A percentile compares a stretch with the other conserved stretches of the same genome.
Conservation (phyloP, 1,139 yeast genomes). For the Magnusiomyces starmeri region DNA sequence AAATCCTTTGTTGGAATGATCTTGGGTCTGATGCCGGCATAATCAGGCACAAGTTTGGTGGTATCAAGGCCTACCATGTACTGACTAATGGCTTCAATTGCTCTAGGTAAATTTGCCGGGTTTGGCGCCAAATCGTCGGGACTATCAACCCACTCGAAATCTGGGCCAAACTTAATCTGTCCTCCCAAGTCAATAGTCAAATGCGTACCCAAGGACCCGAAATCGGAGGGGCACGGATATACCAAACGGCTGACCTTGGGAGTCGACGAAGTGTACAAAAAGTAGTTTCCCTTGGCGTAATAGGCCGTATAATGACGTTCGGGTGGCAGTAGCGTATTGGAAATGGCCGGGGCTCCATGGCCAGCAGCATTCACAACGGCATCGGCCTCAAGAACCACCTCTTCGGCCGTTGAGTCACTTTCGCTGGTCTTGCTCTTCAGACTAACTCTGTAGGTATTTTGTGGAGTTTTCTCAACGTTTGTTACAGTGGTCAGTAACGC, state of each 20-base stretch:
- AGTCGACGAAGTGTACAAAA: slow-evolving; percentile 42
- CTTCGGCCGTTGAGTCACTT: slow-evolving; percentile 27
- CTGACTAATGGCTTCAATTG: slow-evolving; percentile 49
- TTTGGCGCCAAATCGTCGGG: slow-evolving; percentile 34
- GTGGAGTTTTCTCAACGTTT: slow-evolving; percentile 33
- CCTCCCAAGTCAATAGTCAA: slow-evolving; percentile 79
- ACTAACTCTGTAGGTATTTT: slow-evolving; percentile 10
- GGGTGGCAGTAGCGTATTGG: slow-evolving; percentile 63
- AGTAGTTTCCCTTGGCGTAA: slow-evolving; percentile 84
- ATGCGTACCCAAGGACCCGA: slow-evolving; percentile 79
- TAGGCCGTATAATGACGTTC: slow-evolving; percentile 50
- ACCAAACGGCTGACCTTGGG: slow-evolving; percentile 42
- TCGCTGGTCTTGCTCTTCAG: slow-evolving; percentile 21
- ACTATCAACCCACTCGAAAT: slow-evolving; percentile 66
- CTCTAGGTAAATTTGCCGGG: slow-evolving; percentile 44
- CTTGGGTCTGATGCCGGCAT: slow-evolving; percentile 82
- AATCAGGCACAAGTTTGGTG: slow-evolving; percentile 54
- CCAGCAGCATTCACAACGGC: slow-evolving; percentile 75
- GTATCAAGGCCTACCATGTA: slow-evolving; percentile 56
- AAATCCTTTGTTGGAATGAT: slow-evolving; percentile 44
- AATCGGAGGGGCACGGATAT: slow-evolving; percentile 76
- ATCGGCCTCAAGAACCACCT: slow-evolving; percentile 45
- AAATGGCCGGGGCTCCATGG: slow-evolving; percentile 56
- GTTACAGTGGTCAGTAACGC: slow-evolving; percentile 56
- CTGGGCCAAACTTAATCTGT: slow-evolving; percentile 79